A percentile compares a stretch with the other conserved stretches of the same genome.
phyloP scores from a whole-genome alignment of 208 protist species.

The Herpetomonas samuelpessoai region DNA sequence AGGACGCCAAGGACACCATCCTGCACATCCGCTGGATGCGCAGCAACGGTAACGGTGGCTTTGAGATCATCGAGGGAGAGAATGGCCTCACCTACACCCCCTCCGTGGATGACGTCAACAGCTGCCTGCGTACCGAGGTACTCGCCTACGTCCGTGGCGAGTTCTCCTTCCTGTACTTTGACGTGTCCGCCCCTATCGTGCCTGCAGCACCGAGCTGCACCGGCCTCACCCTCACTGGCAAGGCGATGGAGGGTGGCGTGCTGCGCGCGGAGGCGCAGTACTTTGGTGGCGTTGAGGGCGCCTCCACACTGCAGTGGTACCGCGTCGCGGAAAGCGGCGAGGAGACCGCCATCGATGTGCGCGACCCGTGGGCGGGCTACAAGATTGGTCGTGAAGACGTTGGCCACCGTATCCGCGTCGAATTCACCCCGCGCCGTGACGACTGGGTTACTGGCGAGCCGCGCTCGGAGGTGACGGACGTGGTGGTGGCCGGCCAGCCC shows the following conservation, averaged over 20 bases:
- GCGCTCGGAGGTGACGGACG: slow-evolving; percentile 57
- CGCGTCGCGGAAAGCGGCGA: slow-evolving; percentile 67
- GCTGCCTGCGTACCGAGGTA: slow-evolving; percentile 86
- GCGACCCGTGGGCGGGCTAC: slow-evolving; percentile 83
- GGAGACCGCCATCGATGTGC: slow-evolving; percentile 60
- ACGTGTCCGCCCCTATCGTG: slow-evolving; percentile 84
- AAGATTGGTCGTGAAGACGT: slow-evolving; percentile 74
- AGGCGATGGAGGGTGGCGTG: slow-evolving; percentile 67
- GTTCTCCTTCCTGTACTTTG: slow-evolving; percentile 91
- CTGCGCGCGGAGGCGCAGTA: slow-evolving; percentile 84
- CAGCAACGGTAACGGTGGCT: slow-evolving; percentile 64
- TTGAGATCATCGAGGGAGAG: slow-evolving; percentile 87
- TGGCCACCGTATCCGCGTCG: slow-evolving; percentile 81
- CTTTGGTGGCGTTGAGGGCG: slow-evolving; percentile 84
- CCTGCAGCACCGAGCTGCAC: slow-evolving; percentile 76
- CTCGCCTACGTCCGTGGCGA: slow-evolving; percentile 86
- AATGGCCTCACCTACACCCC: slow-evolving; percentile 81
- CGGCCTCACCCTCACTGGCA: slow-evolving; percentile 78
- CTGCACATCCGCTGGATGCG: slow-evolving; percentile 92
- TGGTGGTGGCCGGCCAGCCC: slow-evolving; percentile 61
- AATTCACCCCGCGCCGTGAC: slow-evolving; percentile 85
- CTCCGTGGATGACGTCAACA: slow-evolving; percentile 69
- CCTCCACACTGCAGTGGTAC: slow-evolving; percentile 83
- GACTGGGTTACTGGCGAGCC: slow-evolving; percentile 89
- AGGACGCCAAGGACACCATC: slow-evolving; percentile 87